A percentile compares a stretch with the other conserved stretches of the same genome.
phyloP scores from a whole-genome alignment of 345 rosid genomes.

The Salix dunnii region DNA sequence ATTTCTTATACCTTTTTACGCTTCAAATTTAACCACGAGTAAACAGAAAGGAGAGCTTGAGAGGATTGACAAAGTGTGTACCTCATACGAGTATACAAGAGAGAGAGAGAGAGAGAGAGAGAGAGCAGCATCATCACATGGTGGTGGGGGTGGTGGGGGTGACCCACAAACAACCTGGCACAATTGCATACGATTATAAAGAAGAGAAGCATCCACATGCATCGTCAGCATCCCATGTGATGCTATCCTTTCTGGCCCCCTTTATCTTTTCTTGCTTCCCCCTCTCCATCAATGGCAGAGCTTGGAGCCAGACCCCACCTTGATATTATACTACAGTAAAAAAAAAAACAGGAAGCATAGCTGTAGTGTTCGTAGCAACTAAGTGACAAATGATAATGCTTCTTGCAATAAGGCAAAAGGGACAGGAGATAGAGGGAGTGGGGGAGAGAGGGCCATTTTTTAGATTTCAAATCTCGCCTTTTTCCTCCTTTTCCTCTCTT shows the following conservation, averaged over 20 bases:
- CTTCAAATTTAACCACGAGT: too few species aligned
- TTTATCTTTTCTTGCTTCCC: not conserved
- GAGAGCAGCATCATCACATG: constrained; percentile 18
- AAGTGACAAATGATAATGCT: not conserved
- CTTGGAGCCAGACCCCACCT: not conserved
- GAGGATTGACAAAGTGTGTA: too few species aligned
- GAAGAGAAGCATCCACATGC: not conserved
- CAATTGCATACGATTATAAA: not conserved
- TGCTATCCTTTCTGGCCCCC: not conserved
- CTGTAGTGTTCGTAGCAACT: not conserved
- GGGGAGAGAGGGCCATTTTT: too few species aligned
- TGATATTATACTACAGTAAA: not conserved
- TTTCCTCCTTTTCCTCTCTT: not conserved
- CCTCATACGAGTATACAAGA: too few species aligned
- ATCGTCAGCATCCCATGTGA: not conserved
- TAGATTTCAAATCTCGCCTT: not conserved
- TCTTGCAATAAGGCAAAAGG: not conserved
- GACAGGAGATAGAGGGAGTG: not conserved
- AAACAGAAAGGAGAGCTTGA: too few species aligned
- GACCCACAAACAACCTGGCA: constrained; percentile 42
- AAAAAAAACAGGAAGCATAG: not conserved
- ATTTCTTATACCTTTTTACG: too few species aligned
- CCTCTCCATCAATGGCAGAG: not conserved
- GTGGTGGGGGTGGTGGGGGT: not conserved
- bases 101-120: too few species aligned